Conservation (phyloP, 352 stramenopile genomes). For the Pythium biforme region DNA sequence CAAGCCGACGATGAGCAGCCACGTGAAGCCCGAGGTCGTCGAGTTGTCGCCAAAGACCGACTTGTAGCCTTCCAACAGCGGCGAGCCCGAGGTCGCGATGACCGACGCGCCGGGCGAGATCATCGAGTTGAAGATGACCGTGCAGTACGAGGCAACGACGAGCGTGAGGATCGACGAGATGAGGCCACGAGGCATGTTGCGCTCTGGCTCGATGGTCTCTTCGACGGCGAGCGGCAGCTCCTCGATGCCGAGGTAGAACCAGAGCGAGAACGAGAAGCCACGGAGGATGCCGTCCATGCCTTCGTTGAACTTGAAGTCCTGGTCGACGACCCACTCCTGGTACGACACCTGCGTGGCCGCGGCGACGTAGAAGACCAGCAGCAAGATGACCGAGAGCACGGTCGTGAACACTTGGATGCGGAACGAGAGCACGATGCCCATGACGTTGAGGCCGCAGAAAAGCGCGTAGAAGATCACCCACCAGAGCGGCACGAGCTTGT, state of each 20-base stretch:
- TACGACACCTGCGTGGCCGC: constrained; percentile 54
- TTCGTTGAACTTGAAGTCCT: constrained; percentile 51
- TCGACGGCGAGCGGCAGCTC: constrained; percentile 69
- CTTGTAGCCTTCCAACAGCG: constrained; percentile 65
- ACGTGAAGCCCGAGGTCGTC: constrained; percentile 59
- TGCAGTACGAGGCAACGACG: constrained; percentile 50
- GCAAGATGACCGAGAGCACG: constrained; percentile 43
- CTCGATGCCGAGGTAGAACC: constrained; percentile 79
- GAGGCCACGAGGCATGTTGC: constrained; percentile 66
- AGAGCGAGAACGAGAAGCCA: constrained; percentile 60
- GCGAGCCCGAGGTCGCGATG: constrained; percentile 39
- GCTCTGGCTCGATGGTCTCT: constrained; percentile 66
- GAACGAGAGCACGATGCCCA: constrained; percentile 59
- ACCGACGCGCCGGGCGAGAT: constrained; percentile 44
- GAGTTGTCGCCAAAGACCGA: constrained; percentile 66
- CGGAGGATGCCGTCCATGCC: constrained; percentile 42
- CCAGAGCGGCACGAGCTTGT: constrained; percentile 46
- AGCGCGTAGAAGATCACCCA: constrained; percentile 54
- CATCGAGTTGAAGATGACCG: constrained; percentile 54
- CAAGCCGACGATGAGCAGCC: constrained; percentile 58
- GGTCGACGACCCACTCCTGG: constrained; percentile 45
- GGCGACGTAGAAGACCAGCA: constrained; percentile 61
- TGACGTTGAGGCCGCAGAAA: constrained; percentile 63
- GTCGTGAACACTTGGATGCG: constrained; percentile 58
- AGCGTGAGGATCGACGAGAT: constrained; percentile 55